Base-by-base conservation (phyloP, 768 basidiomycete species). In the Hortiboletus flavorubellus region DNA sequence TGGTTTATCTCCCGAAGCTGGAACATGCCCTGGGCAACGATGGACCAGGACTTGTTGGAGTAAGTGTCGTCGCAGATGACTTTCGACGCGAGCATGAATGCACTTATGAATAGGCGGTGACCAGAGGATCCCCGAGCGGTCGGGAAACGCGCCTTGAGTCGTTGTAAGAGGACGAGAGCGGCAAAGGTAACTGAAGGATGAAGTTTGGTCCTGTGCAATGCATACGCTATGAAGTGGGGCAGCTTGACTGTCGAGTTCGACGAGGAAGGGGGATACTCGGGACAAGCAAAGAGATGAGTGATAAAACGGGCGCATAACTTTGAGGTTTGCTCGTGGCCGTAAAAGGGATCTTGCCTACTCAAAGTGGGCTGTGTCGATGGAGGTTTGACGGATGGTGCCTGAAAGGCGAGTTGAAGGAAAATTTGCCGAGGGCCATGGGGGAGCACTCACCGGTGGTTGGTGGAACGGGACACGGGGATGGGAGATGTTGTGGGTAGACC, bases 61-160 rank as follows among this genome's bases (percentile, higher is more conserved):
- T 94, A 95, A 0, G 91, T 94, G 63, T 94, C 92, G 75, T 95
- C 92, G 73, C 92, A 93, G 46, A 93, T 88, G n/a, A 93, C 88
- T 66, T 86, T 86, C 3, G 78, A 80, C 0, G 84, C 78, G 61
- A 87, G 83, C 87, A 89, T 89, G 65, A 88, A 86, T 0, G 87
- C 85, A 0, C 84, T 84, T 14, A 89, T 80, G 64, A 88, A 88
- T 0, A 89, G 66, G 0, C 88, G 78, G 52, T 89, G 87, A 0
- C 88, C 88, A 0, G 83, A 86, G 1, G 84, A 86, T 18, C 87
- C 87, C 48, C 84, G 80, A n/a, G 86, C 88, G 5, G 86, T 84
- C 42, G 87, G 87, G 68, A 87, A 88, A 21, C 86, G 80, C 0
- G 79, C 77, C 73, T 89, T 89, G 51, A 89, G 76, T 5, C 87